Base-by-base conservation (phyloP, 106 monocot genomes). In the Apostasia ramifera region DNA sequence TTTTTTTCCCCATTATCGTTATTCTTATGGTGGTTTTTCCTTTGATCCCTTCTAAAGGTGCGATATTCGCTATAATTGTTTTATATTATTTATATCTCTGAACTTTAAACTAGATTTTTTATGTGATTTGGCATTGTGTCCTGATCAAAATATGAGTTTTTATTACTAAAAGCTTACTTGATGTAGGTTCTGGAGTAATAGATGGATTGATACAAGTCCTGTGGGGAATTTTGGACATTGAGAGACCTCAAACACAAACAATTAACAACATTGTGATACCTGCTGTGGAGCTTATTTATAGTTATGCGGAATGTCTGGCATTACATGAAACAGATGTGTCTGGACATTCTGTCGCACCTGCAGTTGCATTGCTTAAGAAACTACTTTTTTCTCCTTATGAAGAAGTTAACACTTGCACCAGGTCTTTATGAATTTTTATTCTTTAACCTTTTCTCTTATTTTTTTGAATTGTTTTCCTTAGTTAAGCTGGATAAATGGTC, bases 241-340 rank as follows among this genome's bases (percentile, higher is more conserved):
- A 98, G 67, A 82, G 81, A 69, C 93, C 90, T 74, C 93, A 93
- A 63, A 98, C 98, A 78, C 93, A 98, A 55, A 88, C 83, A 51
- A 80, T 93, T 78, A 93, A 98, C 78, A 83, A 75, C 65, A 81
- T 98, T 41, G 87, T 98, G 40, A 73, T 98, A 78, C 93, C 98
- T 46, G 83, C 86, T 51, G 98, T 98, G 71, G 98, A 93, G 74
- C 87, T 98, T 66, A 85, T 98, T 50, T 98, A 98, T 79, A 90
- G 98, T 66, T 98, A 98, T 80, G 93, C 98, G 44, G 98, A 98
- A 85, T 98, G 98, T 55, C 76, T 98, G 44, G 92, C 81, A 55
- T 77, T 86, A 43, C 84, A 80, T 77, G 83, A 79, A 63, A 72
- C 61, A 61, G 87, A 80, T 69, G 71, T 80, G 52, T 74, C 81